A percentile compares a stretch with the other conserved stretches of the same genome.
Evolutionary conservation across 441 rosid species (phyloP).

Genomic region (Aquilaria agallochum): DNA sequence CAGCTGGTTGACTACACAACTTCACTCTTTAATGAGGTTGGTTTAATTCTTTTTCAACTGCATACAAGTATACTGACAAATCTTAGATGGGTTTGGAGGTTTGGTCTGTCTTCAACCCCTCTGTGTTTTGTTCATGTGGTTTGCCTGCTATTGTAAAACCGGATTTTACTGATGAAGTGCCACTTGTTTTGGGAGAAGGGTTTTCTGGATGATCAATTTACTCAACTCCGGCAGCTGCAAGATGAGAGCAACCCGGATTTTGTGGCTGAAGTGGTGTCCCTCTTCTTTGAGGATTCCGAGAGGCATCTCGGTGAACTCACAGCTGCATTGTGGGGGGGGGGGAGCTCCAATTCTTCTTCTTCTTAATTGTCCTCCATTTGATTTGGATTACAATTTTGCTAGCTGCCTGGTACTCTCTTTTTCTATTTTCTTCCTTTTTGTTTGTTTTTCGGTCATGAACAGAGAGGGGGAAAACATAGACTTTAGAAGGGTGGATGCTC

Average conservation of each 20-base stretch:
- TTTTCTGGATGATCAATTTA: conserved; percentile 58
- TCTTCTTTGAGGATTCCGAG: conserved; percentile 61
- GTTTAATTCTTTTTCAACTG: conserved; percentile 4
- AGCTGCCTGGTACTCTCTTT: not conserved
- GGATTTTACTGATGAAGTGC: conserved; percentile 9
- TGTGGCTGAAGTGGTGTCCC: conserved; percentile 62
- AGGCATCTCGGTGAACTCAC: conserved; percentile 58
- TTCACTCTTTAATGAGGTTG: conserved; percentile 50
- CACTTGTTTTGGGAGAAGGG: conserved; percentile 31
- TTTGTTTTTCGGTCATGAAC: not conserved
- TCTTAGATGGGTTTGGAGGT: too few species aligned
- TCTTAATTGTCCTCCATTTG: not conserved
- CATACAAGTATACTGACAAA: too few species aligned
- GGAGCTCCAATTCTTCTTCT: not conserved
- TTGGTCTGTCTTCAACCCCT: too few species aligned
- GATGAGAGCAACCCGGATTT: conserved; percentile 76
- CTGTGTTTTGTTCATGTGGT: not conserved
- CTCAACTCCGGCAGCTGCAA: conserved; percentile 57
- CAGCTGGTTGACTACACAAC: conserved; percentile 40
- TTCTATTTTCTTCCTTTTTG: not conserved
- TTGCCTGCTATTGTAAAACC: not conserved
- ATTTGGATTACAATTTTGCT: not conserved
- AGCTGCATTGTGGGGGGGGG: conserved; percentile 37
- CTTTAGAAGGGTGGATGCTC: conserved; percentile 53
- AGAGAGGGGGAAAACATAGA: conserved; percentile 48